These are phyloP conservation scores for Leptodontidium sp. DNA, from an alignment of 2,329 filamentous ascomycete species.

Conservation along the genomic window DNA sequence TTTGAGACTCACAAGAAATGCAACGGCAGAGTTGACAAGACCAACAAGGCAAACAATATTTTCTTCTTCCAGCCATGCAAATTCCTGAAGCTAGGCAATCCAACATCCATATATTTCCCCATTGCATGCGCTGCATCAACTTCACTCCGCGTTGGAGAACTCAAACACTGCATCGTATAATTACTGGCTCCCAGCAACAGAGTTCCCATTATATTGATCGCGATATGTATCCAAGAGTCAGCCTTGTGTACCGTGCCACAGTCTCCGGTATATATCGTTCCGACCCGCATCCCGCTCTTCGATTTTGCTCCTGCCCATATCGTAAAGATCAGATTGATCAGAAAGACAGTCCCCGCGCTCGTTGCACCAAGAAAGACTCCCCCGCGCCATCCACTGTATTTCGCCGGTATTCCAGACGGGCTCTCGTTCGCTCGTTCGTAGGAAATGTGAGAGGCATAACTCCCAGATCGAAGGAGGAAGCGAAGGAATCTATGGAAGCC, in stretches of 20 bases:
- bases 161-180: constrained; percentile 57
- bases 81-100: constrained; percentile 53
- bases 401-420: not conserved
- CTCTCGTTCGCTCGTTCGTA: constrained; percentile 25
- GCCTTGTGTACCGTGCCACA: constrained; percentile 30
- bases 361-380: constrained; percentile 28
- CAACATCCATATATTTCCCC: constrained; percentile 54
- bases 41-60: constrained; percentile 29
- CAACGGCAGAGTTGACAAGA: constrained; percentile 37
- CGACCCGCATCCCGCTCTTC: constrained; percentile 24
- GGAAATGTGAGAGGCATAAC: constrained; percentile 32
- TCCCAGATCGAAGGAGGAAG: constrained; percentile 33
- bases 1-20: constrained; percentile 40
- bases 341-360: constrained; percentile 27
- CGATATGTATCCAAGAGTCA: constrained; percentile 50
- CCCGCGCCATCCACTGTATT: constrained; percentile 34
- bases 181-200: constrained; percentile 56
- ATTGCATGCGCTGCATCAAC: constrained; percentile 56
- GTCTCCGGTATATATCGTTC: constrained; percentile 31
- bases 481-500: constrained; percentile 26
- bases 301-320: constrained; percentile 33
- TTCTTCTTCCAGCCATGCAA: constrained; percentile 40
- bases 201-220: constrained; percentile 57
- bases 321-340: constrained; percentile 34
- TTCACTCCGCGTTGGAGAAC: constrained; percentile 57